Base-by-base conservation (phyloP, 129 eudicot species). In the Flaveria ramosissima region DNA sequence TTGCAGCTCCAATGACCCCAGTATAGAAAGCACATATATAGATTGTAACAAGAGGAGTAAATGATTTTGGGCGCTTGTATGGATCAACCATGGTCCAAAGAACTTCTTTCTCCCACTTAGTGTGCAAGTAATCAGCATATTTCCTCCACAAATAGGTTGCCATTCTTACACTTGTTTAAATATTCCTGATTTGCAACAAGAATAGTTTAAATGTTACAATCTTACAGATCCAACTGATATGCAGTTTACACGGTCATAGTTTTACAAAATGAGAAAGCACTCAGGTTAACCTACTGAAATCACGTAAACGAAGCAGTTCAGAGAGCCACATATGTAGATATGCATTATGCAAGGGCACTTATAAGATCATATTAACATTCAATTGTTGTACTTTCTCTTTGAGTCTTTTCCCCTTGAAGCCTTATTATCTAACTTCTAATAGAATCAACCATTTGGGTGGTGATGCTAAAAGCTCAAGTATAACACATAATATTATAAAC, bases 81-180 rank as follows among this genome's bases (percentile, higher is more conserved):
- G 96, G 96, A 68, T 93, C 98, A 83, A 90, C 86, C 98, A 90
- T 88, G 72, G 92, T 96, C 98, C 98, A 93, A 9, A 93, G 84
- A 45, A 90, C 65, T 12, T 89, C 88, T 68, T 76, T 93, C 77
- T 93, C 92, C 98, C 96, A 90, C 78, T 85, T 93, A 9, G 88
- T 83, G 78, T 83, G 78, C 75, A 90, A 74, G 74, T 90, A 81
- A 80, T 92, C 96, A 41, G 96, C 93, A 79, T 92, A 92, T 78
- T 83, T 92, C 78, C 91, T 90, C 98, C 98, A 92, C 46, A 92
- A 32, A 85, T 92, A 92, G 53, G 90, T 88, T 15, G 96, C 32
- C 98, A 93, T 93, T 69, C 21, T 13, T 68, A 63, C 7, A 15
- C 45, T 30, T 43, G 50, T 9, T 47, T 3, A 15, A n/a, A 0